Evolutionary conservation across 2,329 filamentous ascomycete species (phyloP).

Genomic region (Elsinoe ampelina): DNA sequence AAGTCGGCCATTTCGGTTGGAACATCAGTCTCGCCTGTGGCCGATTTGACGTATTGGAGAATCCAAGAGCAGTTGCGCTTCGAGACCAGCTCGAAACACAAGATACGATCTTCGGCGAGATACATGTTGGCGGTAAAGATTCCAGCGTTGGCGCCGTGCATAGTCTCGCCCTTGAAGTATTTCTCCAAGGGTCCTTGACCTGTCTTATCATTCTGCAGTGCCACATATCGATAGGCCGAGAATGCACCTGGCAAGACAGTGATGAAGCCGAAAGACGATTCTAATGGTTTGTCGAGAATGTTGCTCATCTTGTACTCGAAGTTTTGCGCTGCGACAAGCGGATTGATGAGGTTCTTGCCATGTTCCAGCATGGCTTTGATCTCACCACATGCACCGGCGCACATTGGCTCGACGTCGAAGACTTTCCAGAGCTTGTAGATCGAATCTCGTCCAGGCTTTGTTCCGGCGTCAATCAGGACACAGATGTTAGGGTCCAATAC

Average conservation of each 20-base stretch:
- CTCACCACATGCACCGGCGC: constrained; percentile 92
- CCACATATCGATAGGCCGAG: constrained; percentile 93
- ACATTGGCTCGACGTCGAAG: constrained; percentile 96
- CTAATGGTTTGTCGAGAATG: constrained; percentile 93
- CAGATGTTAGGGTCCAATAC: constrained; percentile 94
- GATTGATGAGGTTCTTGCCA: constrained; percentile 84
- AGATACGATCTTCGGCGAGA: constrained; percentile 93
- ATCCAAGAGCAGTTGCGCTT: constrained; percentile 98
- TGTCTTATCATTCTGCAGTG: constrained; percentile 92
- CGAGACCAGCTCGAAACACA: constrained; percentile 95
- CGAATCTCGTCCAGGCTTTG: constrained; percentile 83
- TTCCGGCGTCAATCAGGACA: constrained; percentile 91
- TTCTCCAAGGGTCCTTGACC: constrained; percentile 87
- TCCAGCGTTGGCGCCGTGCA: constrained; percentile 84
- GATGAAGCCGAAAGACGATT: constrained; percentile 97
- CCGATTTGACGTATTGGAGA: constrained; percentile 95
- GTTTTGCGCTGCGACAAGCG: constrained; percentile 90
- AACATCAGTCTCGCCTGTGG: constrained; percentile 93
- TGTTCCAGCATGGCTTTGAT: constrained; percentile 95
- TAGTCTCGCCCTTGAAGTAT: constrained; percentile 94
- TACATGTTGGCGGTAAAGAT: constrained; percentile 99
- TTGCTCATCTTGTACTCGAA: constrained; percentile 99
- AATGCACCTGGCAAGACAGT: constrained; percentile 93
- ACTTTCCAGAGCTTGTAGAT: constrained; percentile 99
- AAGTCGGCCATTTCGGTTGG: constrained; percentile 90